A percentile compares a stretch with the other conserved stretches of the same genome.
phyloP scores from a whole-genome alignment of 495 filamentous ascomycete species.

The Tuber borchii region DNA sequence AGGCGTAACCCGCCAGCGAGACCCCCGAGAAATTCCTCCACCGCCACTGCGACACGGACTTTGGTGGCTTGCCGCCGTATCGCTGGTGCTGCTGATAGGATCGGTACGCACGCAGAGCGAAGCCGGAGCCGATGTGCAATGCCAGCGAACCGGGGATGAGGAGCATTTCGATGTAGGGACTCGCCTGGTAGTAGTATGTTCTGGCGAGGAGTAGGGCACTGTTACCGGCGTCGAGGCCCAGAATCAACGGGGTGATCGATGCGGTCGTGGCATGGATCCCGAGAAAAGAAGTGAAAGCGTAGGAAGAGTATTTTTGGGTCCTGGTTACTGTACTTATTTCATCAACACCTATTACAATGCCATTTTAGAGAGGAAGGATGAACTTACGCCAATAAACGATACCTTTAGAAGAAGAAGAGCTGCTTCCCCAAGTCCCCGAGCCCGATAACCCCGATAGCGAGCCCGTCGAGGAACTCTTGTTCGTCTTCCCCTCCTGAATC shows the following conservation, averaged over 20 bases:
- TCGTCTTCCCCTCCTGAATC: neutral
- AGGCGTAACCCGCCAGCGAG: conserved; percentile 59
- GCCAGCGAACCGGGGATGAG: conserved; percentile 56
- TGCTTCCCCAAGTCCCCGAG: conserved; percentile 30
- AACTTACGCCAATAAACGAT: conserved; percentile 23
- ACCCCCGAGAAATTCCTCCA: conserved; percentile 53
- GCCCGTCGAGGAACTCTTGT: neutral
- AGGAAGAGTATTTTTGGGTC: conserved; percentile 79
- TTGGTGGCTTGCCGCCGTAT: conserved; percentile 55
- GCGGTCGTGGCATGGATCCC: conserved; percentile 72
- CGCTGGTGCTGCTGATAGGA: conserved; percentile 58
- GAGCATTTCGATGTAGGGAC: conserved; percentile 55
- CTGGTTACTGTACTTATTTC: conserved; percentile 55
- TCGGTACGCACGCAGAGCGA: conserved; percentile 67
- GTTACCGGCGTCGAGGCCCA: conserved; percentile 51
- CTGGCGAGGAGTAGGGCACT: conserved; percentile 62
- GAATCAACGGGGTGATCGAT: conserved; percentile 63
- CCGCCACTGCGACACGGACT: conserved; percentile 56
- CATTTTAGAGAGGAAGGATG: conserved; percentile 21
- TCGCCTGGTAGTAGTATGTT: conserved; percentile 69
- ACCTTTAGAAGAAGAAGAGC: conserved; percentile 46
- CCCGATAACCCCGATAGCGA: neutral
- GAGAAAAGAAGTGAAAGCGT: conserved; percentile 73
- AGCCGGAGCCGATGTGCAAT: conserved; percentile 58
- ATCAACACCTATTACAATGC: conserved; percentile 11